Conservation (phyloP, 2,329 filamentous ascomycete genomes). For the Aspergillus sp. region DNA sequence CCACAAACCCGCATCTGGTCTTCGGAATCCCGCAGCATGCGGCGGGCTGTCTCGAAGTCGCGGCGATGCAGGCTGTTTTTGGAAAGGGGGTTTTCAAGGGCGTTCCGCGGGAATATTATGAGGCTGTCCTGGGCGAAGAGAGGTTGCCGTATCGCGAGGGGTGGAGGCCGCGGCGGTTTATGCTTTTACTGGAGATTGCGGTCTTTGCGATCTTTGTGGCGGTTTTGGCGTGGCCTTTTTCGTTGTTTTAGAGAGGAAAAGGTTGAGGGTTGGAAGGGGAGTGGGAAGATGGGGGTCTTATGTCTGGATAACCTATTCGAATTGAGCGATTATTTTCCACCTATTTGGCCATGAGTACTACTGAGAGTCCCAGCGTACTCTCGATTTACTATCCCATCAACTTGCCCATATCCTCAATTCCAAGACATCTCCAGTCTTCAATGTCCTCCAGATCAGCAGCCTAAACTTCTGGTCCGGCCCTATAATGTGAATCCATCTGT, state of each 20-base stretch:
- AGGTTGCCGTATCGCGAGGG: conserved; percentile 24
- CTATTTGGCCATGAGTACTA: too few species aligned
- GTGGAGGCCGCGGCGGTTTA: conserved; percentile 19
- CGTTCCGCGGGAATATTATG: conserved; percentile 17
- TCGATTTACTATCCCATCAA: too few species aligned
- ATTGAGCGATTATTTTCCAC: too few species aligned
- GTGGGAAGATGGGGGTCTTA: too few species aligned
- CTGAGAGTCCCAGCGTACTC: too few species aligned
- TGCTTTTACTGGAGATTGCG: conserved; percentile 17
- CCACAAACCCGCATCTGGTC: neutral
- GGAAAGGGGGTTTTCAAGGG: neutral
- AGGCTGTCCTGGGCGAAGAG: conserved; percentile 23
- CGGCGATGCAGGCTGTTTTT: neutral
- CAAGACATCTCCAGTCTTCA: too few species aligned
- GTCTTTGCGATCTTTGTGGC: neutral
- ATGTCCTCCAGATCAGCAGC: too few species aligned
- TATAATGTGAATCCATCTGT: too few species aligned
- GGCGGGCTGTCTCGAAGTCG: neutral
- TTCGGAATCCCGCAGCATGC: neutral
- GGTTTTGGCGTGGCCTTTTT: neutral
- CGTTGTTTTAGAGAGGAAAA: neutral
- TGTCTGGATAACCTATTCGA: too few species aligned
- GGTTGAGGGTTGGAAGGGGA: too few species aligned
- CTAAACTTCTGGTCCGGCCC: too few species aligned
- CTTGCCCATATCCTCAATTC: too few species aligned